A percentile compares a stretch with the other conserved stretches of the same genome.
phyloP scores from a whole-genome alignment of 2,329 filamentous ascomycete genomes.

The Calonectria crousiana region DNA sequence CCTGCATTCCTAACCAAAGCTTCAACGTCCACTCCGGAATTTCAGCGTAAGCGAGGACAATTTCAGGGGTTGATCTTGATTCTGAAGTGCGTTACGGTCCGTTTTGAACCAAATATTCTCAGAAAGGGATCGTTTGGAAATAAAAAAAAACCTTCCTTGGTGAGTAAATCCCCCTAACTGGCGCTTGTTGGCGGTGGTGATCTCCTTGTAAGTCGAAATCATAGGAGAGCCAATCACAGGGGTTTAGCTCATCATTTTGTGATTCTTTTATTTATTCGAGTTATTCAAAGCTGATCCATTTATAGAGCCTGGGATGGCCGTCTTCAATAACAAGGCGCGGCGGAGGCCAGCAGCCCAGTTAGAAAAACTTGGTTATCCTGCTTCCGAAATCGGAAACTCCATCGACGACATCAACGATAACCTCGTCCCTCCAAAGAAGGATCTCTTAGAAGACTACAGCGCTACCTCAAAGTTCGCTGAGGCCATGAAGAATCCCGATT shows the following conservation, averaged over 20 bases:
- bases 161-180: neutral
- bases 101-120: neutral
- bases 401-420: slow-evolving; percentile 27
- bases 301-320: slow-evolving; percentile 23
- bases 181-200: too few relatives aligned
- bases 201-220: neutral
- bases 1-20: neutral
- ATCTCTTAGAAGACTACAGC: slow-evolving; percentile 35
- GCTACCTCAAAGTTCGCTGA: slow-evolving; percentile 41
- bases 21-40: neutral
- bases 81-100: too few relatives aligned
- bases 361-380: slow-evolving; percentile 15
- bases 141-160: neutral
- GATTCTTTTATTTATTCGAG: neutral
- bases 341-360: slow-evolving; percentile 7
- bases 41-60: neutral
- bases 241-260: too few relatives aligned
- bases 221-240: neutral
- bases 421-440: slow-evolving; percentile 15
- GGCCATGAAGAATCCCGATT: slow-evolving; percentile 52
- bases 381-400: slow-evolving; percentile 22
- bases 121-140: neutral
- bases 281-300: neutral
- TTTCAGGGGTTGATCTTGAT: neutral
- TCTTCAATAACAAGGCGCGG: slow-evolving; percentile 19